Conservation (phyloP, 2,329 filamentous ascomycete genomes). For the Colletotrichum siamense region DNA sequence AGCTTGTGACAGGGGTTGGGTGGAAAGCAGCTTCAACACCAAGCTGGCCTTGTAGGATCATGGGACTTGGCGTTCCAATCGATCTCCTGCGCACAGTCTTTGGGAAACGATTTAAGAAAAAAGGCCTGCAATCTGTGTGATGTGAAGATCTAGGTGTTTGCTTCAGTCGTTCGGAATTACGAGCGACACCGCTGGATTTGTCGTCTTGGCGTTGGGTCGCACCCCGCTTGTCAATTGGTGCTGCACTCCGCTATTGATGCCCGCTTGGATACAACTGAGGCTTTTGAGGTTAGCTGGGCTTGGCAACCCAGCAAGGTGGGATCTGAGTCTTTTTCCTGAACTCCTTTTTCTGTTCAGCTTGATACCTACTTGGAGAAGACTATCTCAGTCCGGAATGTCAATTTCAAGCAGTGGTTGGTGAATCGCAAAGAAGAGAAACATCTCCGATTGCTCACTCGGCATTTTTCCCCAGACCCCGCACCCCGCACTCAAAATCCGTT, state of each 20-base stretch:
- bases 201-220: neutral
- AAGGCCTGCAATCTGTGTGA: neutral
- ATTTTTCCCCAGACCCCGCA: neutral
- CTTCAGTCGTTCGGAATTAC: neutral
- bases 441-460: neutral
- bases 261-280: neutral
- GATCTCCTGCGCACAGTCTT: neutral
- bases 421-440: neutral
- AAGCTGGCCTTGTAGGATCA: neutral
- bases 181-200: neutral
- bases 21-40: neutral
- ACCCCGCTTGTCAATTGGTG: neutral
- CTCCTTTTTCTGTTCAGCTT: neutral
- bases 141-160: neutral
- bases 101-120: accelerated
- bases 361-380: neutral
- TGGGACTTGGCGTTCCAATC: neutral
- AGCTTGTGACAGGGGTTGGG: neutral
- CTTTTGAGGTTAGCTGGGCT: neutral
- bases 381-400: neutral
- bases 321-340: neutral
- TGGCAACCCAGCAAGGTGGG: neutral
- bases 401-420: neutral
- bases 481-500: neutral
- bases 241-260: neutral